A percentile compares a stretch with the other conserved stretches of the same genome.
phyloP scores from a whole-genome alignment of 164 flowering plant genomes.

The Liriodendron chinense region DNA sequence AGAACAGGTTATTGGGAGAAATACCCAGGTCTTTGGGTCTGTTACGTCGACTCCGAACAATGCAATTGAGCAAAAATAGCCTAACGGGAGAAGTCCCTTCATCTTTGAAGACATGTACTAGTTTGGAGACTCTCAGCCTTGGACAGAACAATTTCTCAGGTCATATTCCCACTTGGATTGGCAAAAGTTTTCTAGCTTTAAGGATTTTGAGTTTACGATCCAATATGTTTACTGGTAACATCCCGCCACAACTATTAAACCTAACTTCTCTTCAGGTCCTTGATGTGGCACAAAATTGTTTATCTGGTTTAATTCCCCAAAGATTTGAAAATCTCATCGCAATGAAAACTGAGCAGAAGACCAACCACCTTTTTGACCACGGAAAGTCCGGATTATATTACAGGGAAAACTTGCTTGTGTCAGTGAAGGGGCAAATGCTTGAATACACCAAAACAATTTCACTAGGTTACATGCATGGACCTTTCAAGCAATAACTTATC shows the following conservation, averaged over 20 bases:
- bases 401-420: no score
- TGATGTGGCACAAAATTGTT: not conserved
- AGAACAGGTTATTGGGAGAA: not conserved
- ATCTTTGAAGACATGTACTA: not conserved
- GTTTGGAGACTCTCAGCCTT: not conserved
- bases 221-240: not conserved
- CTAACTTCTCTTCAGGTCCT: slow-evolving; percentile 1
- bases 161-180: slow-evolving; percentile 4
- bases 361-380: slow-evolving; percentile 16
- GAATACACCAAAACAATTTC: no score
- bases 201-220: slow-evolving; percentile 1
- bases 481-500: no score
- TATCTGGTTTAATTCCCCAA: slow-evolving; percentile 39
- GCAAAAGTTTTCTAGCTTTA: not conserved
- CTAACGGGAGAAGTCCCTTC: slow-evolving; percentile 1
- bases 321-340: slow-evolving; percentile 24
- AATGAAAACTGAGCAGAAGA: slow-evolving; percentile 16
- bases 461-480: no score
- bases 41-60: not conserved
- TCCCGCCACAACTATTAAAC: not conserved
- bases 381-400: not conserved
- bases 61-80: slow-evolving; percentile 2
- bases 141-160: slow-evolving; percentile 5
- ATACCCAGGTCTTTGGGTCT: not conserved
- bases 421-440: no score